Evolutionary conservation across 176 grass and related monocot genomes (phyloP).

Genomic region (Melocanna baccifera): DNA sequence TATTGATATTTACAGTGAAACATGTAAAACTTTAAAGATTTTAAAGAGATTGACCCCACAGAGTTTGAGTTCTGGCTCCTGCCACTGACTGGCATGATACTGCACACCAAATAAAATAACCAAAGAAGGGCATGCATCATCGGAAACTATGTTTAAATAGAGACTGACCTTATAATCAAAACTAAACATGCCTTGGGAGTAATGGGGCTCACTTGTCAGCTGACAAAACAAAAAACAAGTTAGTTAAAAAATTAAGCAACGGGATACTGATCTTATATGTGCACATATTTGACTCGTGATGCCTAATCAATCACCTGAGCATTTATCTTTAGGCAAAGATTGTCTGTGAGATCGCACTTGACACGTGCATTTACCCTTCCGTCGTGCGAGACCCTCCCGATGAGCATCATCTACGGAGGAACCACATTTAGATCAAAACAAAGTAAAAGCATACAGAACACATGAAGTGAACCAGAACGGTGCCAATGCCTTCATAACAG

Average conservation of each 20-base stretch:
- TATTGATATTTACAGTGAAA: too few species aligned
- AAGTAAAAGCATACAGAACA: neutral
- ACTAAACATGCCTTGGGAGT: conserved; percentile 54
- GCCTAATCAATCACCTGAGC: conserved; percentile 52
- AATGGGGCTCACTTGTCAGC: conserved; percentile 67
- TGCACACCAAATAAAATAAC: neutral
- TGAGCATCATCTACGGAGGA: conserved; percentile 56
- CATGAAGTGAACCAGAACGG: neutral
- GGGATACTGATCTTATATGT: neutral
- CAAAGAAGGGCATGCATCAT: neutral
- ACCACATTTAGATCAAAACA: neutral
- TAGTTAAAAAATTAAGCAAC: conserved; percentile 13
- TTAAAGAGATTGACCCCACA: too few species aligned
- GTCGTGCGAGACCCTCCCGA: conserved; percentile 51
- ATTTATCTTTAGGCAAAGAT: conserved; percentile 54
- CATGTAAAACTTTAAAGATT: too few species aligned
- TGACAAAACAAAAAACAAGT: conserved; percentile 37
- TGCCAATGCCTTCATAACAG: neutral
- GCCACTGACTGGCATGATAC: neutral
- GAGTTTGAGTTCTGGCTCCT: neutral
- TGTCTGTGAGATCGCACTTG: conserved; percentile 52
- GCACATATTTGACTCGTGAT: neutral
- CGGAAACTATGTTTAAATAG: conserved; percentile 13
- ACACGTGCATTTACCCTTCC: conserved; percentile 53
- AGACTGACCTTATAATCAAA: conserved; percentile 72